These are phyloP conservation scores for Apophysomyces ossiformis DNA, from an alignment of 371 early-diverging fungal genomes.

Conservation along the genomic window DNA sequence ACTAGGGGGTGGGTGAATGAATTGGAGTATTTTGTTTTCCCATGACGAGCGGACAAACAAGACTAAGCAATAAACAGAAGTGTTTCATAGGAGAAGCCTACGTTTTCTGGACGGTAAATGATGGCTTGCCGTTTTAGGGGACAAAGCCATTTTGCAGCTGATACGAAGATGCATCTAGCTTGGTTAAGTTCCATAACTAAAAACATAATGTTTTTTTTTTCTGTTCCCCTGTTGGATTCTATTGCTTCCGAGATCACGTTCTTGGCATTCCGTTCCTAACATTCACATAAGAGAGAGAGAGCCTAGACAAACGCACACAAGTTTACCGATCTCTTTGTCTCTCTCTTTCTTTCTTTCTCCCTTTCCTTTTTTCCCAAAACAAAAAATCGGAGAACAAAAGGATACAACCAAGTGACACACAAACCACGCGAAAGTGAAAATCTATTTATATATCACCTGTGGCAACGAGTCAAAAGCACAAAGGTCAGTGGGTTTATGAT, in stretches of 20 bases:
- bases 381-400: background rate
- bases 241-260: slow-evolving; percentile 8
- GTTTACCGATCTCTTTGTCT: no score
- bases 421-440: slow-evolving; percentile 6
- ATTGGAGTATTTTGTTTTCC: background rate
- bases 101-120: slow-evolving; percentile 2
- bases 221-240: background rate
- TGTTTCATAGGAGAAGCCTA: background rate
- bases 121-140: slow-evolving; percentile 4
- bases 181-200: slow-evolving; percentile 1
- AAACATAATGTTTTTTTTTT: background rate
- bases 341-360: background rate
- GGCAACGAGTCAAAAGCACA: background rate
- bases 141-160: slow-evolving; percentile 4
- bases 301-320: background rate
- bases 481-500: background rate
- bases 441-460: background rate
- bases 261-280: slow-evolving; percentile 2
- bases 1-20: background rate
- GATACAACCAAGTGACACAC: background rate
- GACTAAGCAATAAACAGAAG: background rate
- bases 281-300: background rate
- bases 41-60: background rate
- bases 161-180: slow-evolving; percentile 5
- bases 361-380: background rate